Evolutionary conservation across 2,329 filamentous ascomycete species (phyloP).

Genomic region (Botryotinia calthae): DNA sequence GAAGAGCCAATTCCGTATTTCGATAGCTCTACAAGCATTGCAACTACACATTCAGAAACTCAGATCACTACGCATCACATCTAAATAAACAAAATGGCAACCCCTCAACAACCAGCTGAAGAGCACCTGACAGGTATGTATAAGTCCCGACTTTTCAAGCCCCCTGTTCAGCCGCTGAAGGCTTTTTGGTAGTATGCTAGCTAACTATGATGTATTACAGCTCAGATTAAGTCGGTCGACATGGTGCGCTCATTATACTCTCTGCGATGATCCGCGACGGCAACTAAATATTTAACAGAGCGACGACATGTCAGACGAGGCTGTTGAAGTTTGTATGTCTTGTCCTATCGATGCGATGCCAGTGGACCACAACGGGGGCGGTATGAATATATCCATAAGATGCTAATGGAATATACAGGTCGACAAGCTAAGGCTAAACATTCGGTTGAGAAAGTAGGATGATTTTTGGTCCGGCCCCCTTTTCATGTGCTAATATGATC

Average conservation of each 20-base stretch:
- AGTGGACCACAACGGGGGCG: constrained; percentile 25
- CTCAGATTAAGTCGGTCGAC: constrained; percentile 95
- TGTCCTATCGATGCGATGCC: constrained; percentile 50
- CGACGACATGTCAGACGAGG: constrained; percentile 95
- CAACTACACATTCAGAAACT: neutral
- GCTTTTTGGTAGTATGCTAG: neutral
- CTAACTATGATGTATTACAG: constrained; percentile 47
- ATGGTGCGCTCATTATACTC: constrained; percentile 66
- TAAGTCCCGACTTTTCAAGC: neutral
- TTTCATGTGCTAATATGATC: constrained; percentile 25
- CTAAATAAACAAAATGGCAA: neutral
- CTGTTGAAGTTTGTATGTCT: constrained; percentile 86
- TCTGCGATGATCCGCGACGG: constrained; percentile 1
- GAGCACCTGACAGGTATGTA: constrained; percentile 19
- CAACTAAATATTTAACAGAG: constrained; percentile 56
- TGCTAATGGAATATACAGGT: constrained; percentile 45
- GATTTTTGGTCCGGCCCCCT: neutral
- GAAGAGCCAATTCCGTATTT: constrained; percentile 6
- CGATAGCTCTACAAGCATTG: neutral
- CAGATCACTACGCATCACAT: neutral
- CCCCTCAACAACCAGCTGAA: constrained; percentile 30
- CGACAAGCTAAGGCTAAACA: constrained; percentile 70
- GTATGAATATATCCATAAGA: neutral
- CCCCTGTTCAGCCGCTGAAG: neutral
- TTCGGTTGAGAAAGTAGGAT: constrained; percentile 65